Evolutionary conservation across 345 rosid genomes (phyloP).

Genomic region (Eucalyptus rudis): DNA sequence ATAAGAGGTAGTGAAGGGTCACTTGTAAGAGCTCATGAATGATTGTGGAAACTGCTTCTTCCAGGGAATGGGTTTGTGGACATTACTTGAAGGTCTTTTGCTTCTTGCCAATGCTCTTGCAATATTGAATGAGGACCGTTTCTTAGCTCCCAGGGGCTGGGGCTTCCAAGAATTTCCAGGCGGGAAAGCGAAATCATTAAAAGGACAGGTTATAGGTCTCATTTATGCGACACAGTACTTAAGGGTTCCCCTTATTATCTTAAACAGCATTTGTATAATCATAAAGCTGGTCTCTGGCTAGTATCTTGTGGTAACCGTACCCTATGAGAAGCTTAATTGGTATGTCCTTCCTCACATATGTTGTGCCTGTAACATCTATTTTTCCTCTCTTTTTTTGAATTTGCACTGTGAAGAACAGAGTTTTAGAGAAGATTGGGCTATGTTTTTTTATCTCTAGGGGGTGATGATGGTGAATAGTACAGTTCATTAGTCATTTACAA

Average conservation of each 20-base stretch:
- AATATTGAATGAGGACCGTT: constrained; percentile 84
- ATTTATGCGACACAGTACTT: constrained; percentile 61
- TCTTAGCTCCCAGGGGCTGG: constrained; percentile 88
- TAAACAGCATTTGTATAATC: constrained; percentile 45
- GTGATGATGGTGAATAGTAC: not conserved
- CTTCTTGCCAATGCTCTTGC: constrained; percentile 92
- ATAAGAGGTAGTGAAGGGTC: not conserved
- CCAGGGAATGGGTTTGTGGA: constrained; percentile 79
- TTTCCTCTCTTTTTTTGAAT: not conserved
- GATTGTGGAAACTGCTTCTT: not conserved
- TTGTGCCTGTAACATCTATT: not conserved
- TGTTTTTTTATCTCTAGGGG: not conserved
- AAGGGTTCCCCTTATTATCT: constrained; percentile 64
- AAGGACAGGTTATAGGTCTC: constrained; percentile 64
- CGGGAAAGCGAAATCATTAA: constrained; percentile 41
- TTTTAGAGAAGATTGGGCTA: not conserved
- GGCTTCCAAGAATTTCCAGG: constrained; percentile 58
- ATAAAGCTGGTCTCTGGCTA: constrained; percentile 59
- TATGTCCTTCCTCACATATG: not conserved
- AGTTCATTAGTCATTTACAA: not conserved
- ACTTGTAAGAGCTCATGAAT: not conserved
- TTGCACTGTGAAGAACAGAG: not conserved
- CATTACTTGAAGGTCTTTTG: constrained; percentile 60
- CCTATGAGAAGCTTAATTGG: not conserved
- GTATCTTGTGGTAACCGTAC: not conserved